phyloP scores from a whole-genome alignment of 768 basidiomycete genomes.

The Russula brevipes region DNA sequence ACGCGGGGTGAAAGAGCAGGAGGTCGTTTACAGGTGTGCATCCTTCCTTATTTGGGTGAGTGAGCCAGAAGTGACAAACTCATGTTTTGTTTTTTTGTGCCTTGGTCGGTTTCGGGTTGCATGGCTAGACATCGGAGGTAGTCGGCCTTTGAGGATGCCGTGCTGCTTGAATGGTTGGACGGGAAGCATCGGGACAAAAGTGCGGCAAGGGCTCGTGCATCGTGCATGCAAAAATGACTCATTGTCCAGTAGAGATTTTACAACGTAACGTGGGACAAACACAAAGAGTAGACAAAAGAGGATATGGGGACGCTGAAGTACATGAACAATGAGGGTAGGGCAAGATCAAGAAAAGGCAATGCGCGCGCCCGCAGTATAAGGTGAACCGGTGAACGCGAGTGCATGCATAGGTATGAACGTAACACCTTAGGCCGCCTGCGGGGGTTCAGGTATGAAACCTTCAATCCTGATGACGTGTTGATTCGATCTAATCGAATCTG shows the following conservation, averaged over 20 bases:
- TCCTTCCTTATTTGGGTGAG: constrained; percentile 38
- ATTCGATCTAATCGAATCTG: neutral
- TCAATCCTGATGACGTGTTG: neutral
- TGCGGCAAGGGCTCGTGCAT: constrained; percentile 17
- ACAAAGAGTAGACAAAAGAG: no score
- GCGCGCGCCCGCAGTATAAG: no score
- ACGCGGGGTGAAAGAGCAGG: constrained; percentile 52
- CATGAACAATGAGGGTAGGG: no score
- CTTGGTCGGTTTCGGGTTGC: neutral
- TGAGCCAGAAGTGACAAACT: neutral
- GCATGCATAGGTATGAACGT: neutral
- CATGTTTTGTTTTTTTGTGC: neutral
- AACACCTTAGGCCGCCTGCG: neutral
- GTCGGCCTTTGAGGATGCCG: constrained; percentile 31
- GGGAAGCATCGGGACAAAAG: constrained; percentile 33
- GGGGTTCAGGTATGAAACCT: no score
- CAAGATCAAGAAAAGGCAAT: no score
- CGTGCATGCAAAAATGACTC: neutral
- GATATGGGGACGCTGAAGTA: no score
- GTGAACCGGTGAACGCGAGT: no score
- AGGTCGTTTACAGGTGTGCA: constrained; percentile 47
- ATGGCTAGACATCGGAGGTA: constrained; percentile 34
- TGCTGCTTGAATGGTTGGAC: constrained; percentile 37
- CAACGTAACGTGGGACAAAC: no score
- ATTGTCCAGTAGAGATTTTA: neutral